Conservation (phyloP, 805 yeast genomes). For the Suhomyces sp. region DNA sequence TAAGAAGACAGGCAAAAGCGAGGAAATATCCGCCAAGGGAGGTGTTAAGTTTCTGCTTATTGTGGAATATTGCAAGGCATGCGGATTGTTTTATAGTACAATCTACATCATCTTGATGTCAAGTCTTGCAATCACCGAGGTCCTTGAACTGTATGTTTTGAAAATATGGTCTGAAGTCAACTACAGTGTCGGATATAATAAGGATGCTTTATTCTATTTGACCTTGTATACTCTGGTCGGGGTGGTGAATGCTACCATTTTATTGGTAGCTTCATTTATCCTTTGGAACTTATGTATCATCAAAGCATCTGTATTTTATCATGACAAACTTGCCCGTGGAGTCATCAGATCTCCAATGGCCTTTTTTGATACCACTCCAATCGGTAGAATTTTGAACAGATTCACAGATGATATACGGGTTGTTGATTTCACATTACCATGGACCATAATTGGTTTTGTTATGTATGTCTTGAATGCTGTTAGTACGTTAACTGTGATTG, state of each 20-base stretch:
- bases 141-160: slow-evolving; percentile 20
- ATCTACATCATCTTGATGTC: slow-evolving; percentile 32
- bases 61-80: slow-evolving; percentile 33
- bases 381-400: slow-evolving; percentile 81
- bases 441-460: slow-evolving; percentile 49
- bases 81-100: slow-evolving; percentile 27
- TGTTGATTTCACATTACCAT: slow-evolving; percentile 57
- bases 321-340: no score
- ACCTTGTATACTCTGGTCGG: slow-evolving; percentile 18
- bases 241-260: slow-evolving; percentile 5
- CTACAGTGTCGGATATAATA: slow-evolving; percentile 16
- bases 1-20: slow-evolving; percentile 28
- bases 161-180: slow-evolving; percentile 28
- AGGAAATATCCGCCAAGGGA: slow-evolving; percentile 21
- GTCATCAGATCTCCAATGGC: slow-evolving; percentile 88
- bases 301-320: slow-evolving; percentile 31
- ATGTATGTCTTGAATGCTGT: slow-evolving; percentile 43
- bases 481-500: slow-evolving; percentile 47
- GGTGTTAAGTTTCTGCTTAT: no score
- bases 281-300: slow-evolving; percentile 30
- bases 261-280: no score
- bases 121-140: slow-evolving; percentile 11
- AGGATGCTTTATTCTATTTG: slow-evolving; percentile 18
- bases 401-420: slow-evolving; percentile 88
- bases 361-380: slow-evolving; percentile 80